These are phyloP conservation scores for Capronia americana DNA, from an alignment of 2,329 filamentous ascomycete genomes.

Conservation along the genomic window DNA sequence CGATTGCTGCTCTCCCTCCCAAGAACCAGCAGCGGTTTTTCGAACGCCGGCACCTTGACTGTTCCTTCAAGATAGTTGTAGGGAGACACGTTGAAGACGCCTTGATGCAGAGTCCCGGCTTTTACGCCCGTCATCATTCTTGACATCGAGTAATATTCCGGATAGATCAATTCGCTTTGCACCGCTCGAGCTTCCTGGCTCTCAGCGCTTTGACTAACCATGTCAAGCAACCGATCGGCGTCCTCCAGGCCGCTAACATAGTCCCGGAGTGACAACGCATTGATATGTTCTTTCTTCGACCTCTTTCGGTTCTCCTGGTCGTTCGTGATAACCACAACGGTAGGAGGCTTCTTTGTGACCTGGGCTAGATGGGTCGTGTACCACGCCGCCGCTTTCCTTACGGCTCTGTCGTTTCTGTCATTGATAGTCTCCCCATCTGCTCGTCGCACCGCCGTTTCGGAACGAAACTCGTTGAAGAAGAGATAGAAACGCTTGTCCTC, in stretches of 20 bases:
- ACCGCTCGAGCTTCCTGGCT: constrained; percentile 68
- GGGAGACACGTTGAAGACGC: constrained; percentile 91
- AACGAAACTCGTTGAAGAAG: constrained; percentile 97
- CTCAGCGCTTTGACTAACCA: constrained; percentile 83
- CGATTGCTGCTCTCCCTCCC: constrained; percentile 97
- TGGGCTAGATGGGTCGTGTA: constrained; percentile 80
- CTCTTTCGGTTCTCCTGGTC: constrained; percentile 87
- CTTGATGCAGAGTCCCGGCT: constrained; percentile 87
- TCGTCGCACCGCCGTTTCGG: constrained; percentile 85
- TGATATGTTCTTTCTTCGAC: constrained; percentile 75
- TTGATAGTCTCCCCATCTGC: constrained; percentile 85
- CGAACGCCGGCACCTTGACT: constrained; percentile 86
- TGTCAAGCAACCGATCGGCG: constrained; percentile 83
- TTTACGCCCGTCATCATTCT: constrained; percentile 95
- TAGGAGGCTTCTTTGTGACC: constrained; percentile 66
- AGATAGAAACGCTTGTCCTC: constrained; percentile 98
- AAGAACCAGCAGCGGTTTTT: constrained; percentile 84
- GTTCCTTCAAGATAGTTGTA: constrained; percentile 98
- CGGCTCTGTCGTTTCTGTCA: constrained; percentile 92
- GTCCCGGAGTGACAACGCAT: constrained; percentile 70
- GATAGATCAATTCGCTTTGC: constrained; percentile 77
- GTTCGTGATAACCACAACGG: constrained; percentile 91
- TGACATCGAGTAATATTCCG: constrained; percentile 86
- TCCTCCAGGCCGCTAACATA: constrained; percentile 88
- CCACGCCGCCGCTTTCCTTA: constrained; percentile 86